Evolutionary conservation across 202 grass and related monocot genomes (phyloP), one percentile per base, ranked within the genome.

Genomic region (Bolboschoenoplectus hybrid): DNA sequence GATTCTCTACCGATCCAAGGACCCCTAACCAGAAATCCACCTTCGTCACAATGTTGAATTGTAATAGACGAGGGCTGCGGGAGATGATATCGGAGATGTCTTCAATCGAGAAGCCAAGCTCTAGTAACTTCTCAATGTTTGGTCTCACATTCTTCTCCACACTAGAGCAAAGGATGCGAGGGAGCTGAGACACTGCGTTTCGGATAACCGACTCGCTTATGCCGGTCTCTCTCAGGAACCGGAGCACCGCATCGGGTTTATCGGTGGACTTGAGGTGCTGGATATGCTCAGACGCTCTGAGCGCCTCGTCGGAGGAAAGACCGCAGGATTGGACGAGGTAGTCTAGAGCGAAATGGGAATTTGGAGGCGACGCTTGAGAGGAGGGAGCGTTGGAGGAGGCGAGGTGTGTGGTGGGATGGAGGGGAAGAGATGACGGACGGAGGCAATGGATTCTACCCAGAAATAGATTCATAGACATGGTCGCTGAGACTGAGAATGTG

Each of bases 241-340:
- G 11, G 63, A 91, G 35, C 9, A 93, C 87, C 2, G 89, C 83
- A 20, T 95, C 87, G 32, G 85, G 78, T 9, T 20, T 93, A 52
- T 45, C 47, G 1, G 89, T 63, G 38, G 88, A 88, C 51, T 68
- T 88, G 75, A 95, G 84, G 63, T 67, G 84, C 52, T 80, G 47
- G 60, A 93, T 72, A 3, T 9, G 14, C 34, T 55, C 50, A 43
- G 87, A 83, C 0, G 84, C 87, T 61, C 85, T 80, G 66, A 61
- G 4, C 3, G 90, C 86, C 50, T 91, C 52, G 0, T 75, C 16
- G 13, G 67, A 35, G 16, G 88, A 60, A 44, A 94, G 73, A 26
- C 86, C 86, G 38, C 87, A 91, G 41, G 86, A 62, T 17, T 83
- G 36, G 61, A 91, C 82, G 44, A 94, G 92, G 86, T 94, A 91